Conservation (phyloP, 805 yeast species). For the Kazachstania taianensis region DNA sequence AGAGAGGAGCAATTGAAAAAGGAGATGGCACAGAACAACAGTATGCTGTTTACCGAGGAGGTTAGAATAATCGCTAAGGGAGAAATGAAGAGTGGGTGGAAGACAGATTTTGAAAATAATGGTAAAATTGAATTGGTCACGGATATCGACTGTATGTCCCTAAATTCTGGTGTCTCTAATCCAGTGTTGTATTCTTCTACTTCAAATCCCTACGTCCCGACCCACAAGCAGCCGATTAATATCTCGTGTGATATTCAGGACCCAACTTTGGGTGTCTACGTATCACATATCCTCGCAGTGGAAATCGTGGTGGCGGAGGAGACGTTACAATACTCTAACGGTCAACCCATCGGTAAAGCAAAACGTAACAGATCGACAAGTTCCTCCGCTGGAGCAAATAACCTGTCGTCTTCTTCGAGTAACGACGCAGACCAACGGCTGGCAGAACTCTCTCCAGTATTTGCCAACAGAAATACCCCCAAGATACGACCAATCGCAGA, state of each 20-base stretch:
- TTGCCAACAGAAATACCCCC: conserved; percentile 29
- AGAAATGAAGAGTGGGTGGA: conserved; percentile 88
- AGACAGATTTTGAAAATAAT: conserved; percentile 68
- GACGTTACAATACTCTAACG: conserved; percentile 35
- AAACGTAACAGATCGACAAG: neutral
- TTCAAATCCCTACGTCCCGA: conserved; percentile 17
- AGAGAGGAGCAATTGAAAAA: conserved; percentile 26
- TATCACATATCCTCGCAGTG: conserved; percentile 65
- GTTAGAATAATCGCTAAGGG: conserved; percentile 65
- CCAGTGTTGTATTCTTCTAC: conserved; percentile 39
- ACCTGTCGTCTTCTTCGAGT: conserved; percentile 1
- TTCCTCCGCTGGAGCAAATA: neutral
- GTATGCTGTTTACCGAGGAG: conserved; percentile 58
- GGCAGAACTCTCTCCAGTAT: conserved; percentile 36
- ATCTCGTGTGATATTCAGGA: conserved; percentile 76
- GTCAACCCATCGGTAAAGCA: conserved; percentile 21
- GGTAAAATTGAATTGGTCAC: conserved; percentile 78
- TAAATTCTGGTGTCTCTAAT: conserved; percentile 43
- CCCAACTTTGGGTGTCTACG: conserved; percentile 66
- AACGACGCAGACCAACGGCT: conserved; percentile 29
- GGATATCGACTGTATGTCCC: conserved; percentile 50
- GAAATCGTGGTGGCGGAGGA: conserved; percentile 97
- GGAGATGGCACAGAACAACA: conserved; percentile 28
- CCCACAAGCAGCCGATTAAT: conserved; percentile 31
- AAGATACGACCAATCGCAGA: conserved; percentile 16